Evolutionary conservation across 768 basidiomycete genomes (phyloP), one percentile per base, ranked within the genome.

Genomic region (Tulasnella sp.): DNA sequence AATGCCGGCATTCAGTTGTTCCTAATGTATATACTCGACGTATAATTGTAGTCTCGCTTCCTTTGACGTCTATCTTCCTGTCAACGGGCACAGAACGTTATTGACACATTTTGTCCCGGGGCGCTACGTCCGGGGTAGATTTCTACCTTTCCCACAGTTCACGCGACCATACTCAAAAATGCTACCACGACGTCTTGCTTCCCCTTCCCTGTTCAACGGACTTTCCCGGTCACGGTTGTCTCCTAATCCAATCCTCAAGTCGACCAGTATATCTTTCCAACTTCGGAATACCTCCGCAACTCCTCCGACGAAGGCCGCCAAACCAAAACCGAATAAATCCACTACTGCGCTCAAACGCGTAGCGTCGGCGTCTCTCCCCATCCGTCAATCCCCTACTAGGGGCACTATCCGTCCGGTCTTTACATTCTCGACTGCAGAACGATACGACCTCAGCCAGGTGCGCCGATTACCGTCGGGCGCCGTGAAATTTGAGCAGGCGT

Each of bases 371-470:
- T 96, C 91, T 2, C 74, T 87, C 40, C 83, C 88, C 6, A 87
- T 94, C 60, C 84, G 91, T 49, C 75, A 82, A 21, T 91, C 86
- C 62, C 87, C 86, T 8, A 92, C 91, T 8, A 78, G 86, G 41
- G 79, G 86, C 41, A 75, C 81, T 31, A 91, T 93, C 49, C 77
- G 82, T 52, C 73, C 85, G 12, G 82, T 93, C 9, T 81, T 86
- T 56, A 92, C 91, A 0, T 77, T 90, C 51, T 81, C 90, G 1
- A 93, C 92, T 0, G 85, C 90, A 0, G 88, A 93, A 64, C 78
- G 83, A 36, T 94, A 88, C 65, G 66, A 83, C 34, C 77, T 91
- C 3, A 74, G 78, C 2, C 77, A 78, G 19, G 71, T 93, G 14
- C 76, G 79, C 11, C 64, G 61, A 6, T 74, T 74, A 40, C 69